These are phyloP conservation scores for Cucurbita maxima DNA, from an alignment of 306 rosid genomes.

Conservation along the genomic window DNA sequence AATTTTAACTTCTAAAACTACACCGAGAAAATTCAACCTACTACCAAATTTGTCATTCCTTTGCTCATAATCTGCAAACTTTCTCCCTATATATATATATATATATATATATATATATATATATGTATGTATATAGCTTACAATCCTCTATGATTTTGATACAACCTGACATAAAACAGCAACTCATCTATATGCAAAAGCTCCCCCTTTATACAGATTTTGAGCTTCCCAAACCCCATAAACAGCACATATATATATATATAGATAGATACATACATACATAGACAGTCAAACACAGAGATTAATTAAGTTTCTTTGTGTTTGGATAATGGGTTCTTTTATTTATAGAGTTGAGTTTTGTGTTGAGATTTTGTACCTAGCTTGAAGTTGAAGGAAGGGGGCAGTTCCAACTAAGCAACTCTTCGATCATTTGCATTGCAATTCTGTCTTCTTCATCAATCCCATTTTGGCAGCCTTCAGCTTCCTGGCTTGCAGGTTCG, in stretches of 20 bases:
- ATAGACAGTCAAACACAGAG: not conserved
- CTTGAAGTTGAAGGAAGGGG: slow-evolving; percentile 18
- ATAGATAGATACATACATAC: not conserved
- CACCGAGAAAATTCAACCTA: too few relatives aligned
- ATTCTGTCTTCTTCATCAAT: slow-evolving; percentile 59
- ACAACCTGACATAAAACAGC: not conserved
- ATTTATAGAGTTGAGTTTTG: not conserved
- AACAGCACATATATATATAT: not conserved
- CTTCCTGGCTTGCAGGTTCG: slow-evolving; percentile 1
- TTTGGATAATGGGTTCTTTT: not conserved
- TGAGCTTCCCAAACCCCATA: slow-evolving; percentile 1
- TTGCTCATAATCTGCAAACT: not conserved
- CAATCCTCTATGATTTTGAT: not conserved
- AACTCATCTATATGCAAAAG: not conserved
- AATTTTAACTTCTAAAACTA: too few relatives aligned
- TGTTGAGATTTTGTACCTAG: slow-evolving; percentile 5
- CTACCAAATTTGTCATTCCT: too few relatives aligned
- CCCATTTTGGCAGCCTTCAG: slow-evolving; percentile 1
- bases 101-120: not conserved
- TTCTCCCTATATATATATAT: not conserved
- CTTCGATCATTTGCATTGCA: slow-evolving; percentile 94
- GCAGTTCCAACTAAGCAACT: slow-evolving; percentile 68
- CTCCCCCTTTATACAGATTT: slow-evolving; percentile 1
- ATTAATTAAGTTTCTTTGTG: not conserved
- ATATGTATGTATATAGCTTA: not conserved